Conservation (phyloP, 2,329 filamentous ascomycete genomes). For the Hymenoscyphus scutula region DNA sequence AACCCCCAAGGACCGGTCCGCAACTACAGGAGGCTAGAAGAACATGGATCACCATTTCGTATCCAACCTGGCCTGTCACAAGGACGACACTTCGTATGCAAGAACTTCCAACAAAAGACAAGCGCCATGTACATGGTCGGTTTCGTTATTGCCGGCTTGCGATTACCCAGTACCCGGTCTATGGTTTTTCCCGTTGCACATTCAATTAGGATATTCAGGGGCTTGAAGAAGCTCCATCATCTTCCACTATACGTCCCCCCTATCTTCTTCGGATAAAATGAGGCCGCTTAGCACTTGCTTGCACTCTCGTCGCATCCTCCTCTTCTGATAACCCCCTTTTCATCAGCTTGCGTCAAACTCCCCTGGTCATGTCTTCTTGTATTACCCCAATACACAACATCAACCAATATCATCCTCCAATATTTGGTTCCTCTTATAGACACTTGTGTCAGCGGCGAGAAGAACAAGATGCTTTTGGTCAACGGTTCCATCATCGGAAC, state of each 20-base stretch:
- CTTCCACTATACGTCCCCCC: neutral
- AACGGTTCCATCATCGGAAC: neutral
- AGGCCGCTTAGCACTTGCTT: neutral
- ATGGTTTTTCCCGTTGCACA: constrained; percentile 1
- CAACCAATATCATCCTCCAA: neutral
- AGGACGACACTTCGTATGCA: neutral
- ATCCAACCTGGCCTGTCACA: neutral
- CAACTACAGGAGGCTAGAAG: neutral
- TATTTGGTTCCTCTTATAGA: neutral
- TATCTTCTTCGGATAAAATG: neutral
- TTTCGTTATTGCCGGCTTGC: neutral
- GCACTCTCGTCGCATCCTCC: neutral
- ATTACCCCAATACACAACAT: constrained; percentile 4
- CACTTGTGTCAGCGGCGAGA: neutral
- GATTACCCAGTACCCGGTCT: neutral
- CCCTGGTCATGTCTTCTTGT: constrained; percentile 5
- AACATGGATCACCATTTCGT: neutral
- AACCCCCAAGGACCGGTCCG: no score
- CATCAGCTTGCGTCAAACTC: neutral
- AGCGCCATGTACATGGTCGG: neutral
- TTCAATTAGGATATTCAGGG: neutral
- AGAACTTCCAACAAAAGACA: neutral
- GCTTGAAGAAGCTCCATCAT: neutral
- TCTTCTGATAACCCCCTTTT: neutral
- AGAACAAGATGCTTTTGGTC: neutral